These are phyloP conservation scores for Dalbergia cochinchinensis DNA, from an alignment of 306 rosid genomes.

Conservation along the genomic window DNA sequence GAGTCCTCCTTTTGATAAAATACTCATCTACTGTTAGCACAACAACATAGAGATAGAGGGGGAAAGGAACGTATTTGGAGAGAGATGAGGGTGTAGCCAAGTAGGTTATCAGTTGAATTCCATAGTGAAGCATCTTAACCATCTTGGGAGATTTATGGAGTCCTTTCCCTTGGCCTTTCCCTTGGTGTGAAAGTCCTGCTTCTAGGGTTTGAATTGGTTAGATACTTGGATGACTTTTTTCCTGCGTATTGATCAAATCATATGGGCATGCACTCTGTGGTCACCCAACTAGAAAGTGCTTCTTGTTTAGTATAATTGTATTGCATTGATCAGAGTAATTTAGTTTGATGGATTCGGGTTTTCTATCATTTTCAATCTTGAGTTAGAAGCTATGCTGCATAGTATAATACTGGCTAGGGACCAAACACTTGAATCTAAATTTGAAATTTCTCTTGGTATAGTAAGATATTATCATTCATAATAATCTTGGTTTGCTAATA, in stretches of 20 bases:
- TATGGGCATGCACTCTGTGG: neutral
- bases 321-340: neutral
- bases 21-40: neutral
- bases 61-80: neutral
- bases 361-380: slow-evolving; percentile 18
- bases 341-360: slow-evolving; percentile 1
- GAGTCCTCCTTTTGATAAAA: slow-evolving; percentile 12
- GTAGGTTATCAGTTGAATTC: neutral
- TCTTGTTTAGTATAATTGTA: neutral
- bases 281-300: slow-evolving; percentile 15
- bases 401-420: too few species aligned
- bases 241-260: neutral
- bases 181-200: neutral
- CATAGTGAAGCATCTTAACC: slow-evolving; percentile 6
- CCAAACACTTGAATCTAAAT: neutral
- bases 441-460: too few species aligned
- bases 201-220: neutral
- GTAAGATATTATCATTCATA: too few species aligned
- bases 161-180: slow-evolving; percentile 23
- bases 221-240: neutral
- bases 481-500: too few species aligned
- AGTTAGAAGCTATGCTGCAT: slow-evolving; percentile 36
- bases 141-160: neutral
- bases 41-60: neutral
- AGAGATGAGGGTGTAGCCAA: neutral